Evolutionary conservation across 768 basidiomycete species (phyloP), one percentile per base, ranked within the genome.

Genomic region (Trichaptum fuscoviolaceum): DNA sequence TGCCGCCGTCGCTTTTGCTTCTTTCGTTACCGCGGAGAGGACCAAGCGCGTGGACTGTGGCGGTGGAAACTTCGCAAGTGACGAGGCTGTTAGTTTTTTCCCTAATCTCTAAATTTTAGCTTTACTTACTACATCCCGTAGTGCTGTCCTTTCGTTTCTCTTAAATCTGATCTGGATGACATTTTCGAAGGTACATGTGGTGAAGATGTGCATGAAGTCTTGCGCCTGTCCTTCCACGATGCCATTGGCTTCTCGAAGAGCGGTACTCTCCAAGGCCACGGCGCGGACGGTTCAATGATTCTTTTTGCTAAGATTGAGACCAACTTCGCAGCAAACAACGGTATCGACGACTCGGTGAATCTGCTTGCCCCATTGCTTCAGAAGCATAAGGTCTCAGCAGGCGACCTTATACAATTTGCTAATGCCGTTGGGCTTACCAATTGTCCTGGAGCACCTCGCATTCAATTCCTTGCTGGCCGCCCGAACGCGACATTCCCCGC

Each of bases 201-300:
- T 34, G 70, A 70, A 64, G 69, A 69, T 63, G 68, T 64, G 7
- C 69, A 70, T 63, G 69, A 70, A 52, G 68, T 68, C 35, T 36
- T 70, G 52, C 69, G 69, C 42, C 62, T 70, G 4, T 58, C 57
- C 30, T 63, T 59, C 63, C 64, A 67, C 65, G 67, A 68, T 24
- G 67, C 65, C 42, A 63, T 65, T 62, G 64, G 42, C 42, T 52
- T 52, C 42, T 52, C 42, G 42, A 52, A 52, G 42, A 52, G 42
- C 20, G 42, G 42, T 20, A 52, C 42, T 61, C 59, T 61, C 17
- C 24, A 34, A 34, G 59, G 59, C 15, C 59, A 61, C 35, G 73
- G 73, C 24, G 73, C 73, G 30, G 73, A 74, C 64, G 69, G 78
- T 63, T 70, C 68, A 10, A 71, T 71, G 67, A 62, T 74, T 27